phyloP scores from a whole-genome alignment of 2,329 filamentous ascomycete genomes.

The Alternaria longipes region DNA sequence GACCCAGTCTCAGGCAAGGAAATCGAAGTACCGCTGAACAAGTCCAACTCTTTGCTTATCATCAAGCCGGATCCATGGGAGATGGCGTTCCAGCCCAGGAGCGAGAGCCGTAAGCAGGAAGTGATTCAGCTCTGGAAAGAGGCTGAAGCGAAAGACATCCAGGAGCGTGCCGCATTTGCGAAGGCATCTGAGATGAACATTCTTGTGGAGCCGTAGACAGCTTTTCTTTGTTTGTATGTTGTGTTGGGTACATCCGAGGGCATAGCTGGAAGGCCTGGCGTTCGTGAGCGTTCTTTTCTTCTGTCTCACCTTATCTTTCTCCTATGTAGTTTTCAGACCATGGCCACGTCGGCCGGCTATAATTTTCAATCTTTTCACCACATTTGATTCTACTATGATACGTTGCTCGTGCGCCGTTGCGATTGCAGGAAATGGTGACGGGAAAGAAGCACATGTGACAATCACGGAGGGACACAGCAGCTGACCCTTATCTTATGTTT shows the following conservation, averaged over 20 bases:
- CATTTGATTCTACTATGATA: background rate
- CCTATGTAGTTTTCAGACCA: background rate
- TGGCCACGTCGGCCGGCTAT: background rate
- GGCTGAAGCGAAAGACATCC: conserved; percentile 49
- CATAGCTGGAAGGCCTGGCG: conserved; percentile 8
- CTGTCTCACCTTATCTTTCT: background rate
- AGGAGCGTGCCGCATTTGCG: conserved; percentile 49
- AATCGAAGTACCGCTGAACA: conserved; percentile 57
- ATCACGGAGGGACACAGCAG: background rate
- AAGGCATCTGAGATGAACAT: conserved; percentile 33
- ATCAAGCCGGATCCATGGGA: conserved; percentile 66
- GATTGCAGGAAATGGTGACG: background rate
- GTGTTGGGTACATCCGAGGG: conserved; percentile 2
- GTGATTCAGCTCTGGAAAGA: conserved; percentile 46
- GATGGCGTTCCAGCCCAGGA: conserved; percentile 64
- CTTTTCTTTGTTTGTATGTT: background rate
- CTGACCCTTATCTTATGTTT: conserved; percentile 1
- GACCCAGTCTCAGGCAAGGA: conserved; percentile 53
- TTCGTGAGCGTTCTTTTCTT: conserved; percentile 4
- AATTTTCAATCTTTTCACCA: background rate
- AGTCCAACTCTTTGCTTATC: conserved; percentile 65
- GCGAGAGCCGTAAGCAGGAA: conserved; percentile 48
- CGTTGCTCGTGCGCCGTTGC: background rate
- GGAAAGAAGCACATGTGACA: background rate
- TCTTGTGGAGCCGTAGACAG: conserved; percentile 9